Percentiles rank a stretch among this genome's conserved stretches.
phyloP scores from a whole-genome alignment of 2,329 filamentous ascomycete genomes.

The Cladophialophora exuberans region DNA sequence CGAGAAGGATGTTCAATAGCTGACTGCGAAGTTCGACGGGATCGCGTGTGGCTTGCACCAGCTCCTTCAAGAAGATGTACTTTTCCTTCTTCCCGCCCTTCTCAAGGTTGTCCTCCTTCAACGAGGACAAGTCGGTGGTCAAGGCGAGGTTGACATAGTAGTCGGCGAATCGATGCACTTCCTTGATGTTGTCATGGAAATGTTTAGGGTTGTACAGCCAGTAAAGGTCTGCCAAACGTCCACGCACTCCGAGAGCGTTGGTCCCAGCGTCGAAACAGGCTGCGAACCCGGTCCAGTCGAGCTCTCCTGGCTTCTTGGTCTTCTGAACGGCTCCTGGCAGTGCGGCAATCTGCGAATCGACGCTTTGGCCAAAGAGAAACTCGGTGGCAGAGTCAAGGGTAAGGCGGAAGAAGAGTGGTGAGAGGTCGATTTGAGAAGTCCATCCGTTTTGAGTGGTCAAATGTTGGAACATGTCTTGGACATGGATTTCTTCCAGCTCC shows the following conservation, averaged over 20 bases:
- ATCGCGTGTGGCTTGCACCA: slow-evolving; percentile 52
- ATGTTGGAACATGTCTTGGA: slow-evolving; percentile 71
- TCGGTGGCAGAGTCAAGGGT: slow-evolving; percentile 86
- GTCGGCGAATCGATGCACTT: slow-evolving; percentile 54
- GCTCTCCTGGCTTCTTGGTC: slow-evolving; percentile 71
- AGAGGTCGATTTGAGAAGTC: slow-evolving; percentile 57
- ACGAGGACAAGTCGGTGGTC: slow-evolving; percentile 20
- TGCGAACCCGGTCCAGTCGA: slow-evolving; percentile 49
- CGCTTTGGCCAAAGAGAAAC: slow-evolving; percentile 79
- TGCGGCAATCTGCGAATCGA: slow-evolving; percentile 56
- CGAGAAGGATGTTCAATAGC: slow-evolving; percentile 56
- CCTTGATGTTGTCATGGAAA: slow-evolving; percentile 44
- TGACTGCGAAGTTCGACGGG: slow-evolving; percentile 48
- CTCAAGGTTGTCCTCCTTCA: slow-evolving; percentile 37
- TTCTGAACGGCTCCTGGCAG: slow-evolving; percentile 56
- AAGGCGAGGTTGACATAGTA: slow-evolving; percentile 50
- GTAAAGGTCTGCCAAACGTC: slow-evolving; percentile 40
- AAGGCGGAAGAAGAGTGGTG: slow-evolving; percentile 53
- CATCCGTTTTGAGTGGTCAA: slow-evolving; percentile 60
- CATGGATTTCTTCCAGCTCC: slow-evolving; percentile 77
- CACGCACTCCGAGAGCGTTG: slow-evolving; percentile 36
- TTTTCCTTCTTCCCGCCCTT: slow-evolving; percentile 35
- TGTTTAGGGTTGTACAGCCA: slow-evolving; percentile 45
- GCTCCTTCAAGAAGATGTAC: slow-evolving; percentile 55
- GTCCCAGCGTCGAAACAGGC: slow-evolving; percentile 40